Percentiles rank a stretch among this genome's conserved stretches.
These are phyloP conservation scores for Termitomyces sp. DNA, from an alignment of 768 basidiomycete genomes.

Conservation along the genomic window DNA sequence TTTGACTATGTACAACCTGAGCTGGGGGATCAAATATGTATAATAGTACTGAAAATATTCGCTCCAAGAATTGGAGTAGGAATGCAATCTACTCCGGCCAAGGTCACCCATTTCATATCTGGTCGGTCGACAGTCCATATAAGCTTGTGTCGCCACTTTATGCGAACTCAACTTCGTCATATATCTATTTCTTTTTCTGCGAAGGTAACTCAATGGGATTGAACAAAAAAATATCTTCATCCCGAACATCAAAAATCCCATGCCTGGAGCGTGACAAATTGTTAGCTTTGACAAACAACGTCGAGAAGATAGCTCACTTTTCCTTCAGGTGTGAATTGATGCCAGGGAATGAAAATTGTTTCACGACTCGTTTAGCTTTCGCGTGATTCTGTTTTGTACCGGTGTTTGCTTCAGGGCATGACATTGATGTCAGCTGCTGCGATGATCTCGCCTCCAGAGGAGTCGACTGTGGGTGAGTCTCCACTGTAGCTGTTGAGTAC, in stretches of 20 bases:
- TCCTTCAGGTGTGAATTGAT: constrained; percentile 57
- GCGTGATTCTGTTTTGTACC: neutral
- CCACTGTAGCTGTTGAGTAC: neutral
- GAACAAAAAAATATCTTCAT: constrained; percentile 46
- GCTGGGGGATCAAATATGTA: too few species aligned
- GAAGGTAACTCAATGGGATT: neutral
- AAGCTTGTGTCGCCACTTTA: neutral
- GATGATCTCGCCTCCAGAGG: neutral
- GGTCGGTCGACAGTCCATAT: too few species aligned
- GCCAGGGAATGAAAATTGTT: constrained; percentile 44
- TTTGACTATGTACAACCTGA: too few species aligned
- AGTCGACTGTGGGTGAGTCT: neutral
- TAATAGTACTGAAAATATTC: too few species aligned
- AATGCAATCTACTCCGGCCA: too few species aligned
- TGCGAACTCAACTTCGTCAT: neutral
- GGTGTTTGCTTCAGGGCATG: neutral
- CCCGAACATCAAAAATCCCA: constrained; percentile 35
- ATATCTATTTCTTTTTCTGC: neutral
- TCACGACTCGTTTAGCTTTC: neutral
- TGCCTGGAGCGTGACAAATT: constrained; percentile 36
- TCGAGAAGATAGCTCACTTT: constrained; percentile 37
- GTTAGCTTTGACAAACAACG: constrained; percentile 3
- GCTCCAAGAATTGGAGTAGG: too few species aligned
- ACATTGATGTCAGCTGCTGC: neutral
- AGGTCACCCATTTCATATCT: too few species aligned